phyloP scores from a whole-genome alignment of 139 green algal species.

The Volvox africanus region DNA sequence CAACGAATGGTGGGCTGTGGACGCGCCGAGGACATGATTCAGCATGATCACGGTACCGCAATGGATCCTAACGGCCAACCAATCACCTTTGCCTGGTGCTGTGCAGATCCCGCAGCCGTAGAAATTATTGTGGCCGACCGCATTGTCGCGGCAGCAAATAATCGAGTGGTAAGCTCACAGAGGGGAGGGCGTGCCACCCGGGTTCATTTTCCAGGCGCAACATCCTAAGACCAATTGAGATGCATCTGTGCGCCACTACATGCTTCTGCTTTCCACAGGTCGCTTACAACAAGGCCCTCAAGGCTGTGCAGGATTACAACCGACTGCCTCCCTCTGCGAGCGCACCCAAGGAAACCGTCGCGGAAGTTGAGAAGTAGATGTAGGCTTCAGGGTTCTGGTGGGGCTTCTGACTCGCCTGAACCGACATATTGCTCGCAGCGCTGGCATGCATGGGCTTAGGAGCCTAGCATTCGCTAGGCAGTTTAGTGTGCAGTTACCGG shows the following conservation, averaged over 20 bases:
- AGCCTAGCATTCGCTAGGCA: not conserved
- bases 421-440: not conserved
- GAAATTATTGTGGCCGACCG: slow-evolving; percentile 46
- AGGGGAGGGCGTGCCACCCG: too few relatives aligned
- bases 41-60: too few relatives aligned
- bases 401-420: not conserved
- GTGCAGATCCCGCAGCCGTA: slow-evolving; percentile 33
- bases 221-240: too few relatives aligned
- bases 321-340: slow-evolving; percentile 20
- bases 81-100: too few relatives aligned
- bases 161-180: slow-evolving; percentile 31
- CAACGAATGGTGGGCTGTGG: too few relatives aligned
- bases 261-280: slow-evolving; percentile 13
- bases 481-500: not conserved
- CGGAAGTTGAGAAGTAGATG: not conserved
- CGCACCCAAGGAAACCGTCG: not conserved
- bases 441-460: not conserved
- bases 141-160: slow-evolving; percentile 46
- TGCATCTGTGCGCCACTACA: too few relatives aligned
- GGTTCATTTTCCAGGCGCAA: too few relatives aligned
- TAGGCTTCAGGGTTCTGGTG: not conserved
- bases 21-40: too few relatives aligned
- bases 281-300: slow-evolving; percentile 52
- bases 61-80: too few relatives aligned
- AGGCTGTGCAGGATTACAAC: slow-evolving; percentile 47